These are phyloP conservation scores for Tolypocladium sp. DNA, from an alignment of 2,329 filamentous ascomycete species.

Conservation along the genomic window DNA sequence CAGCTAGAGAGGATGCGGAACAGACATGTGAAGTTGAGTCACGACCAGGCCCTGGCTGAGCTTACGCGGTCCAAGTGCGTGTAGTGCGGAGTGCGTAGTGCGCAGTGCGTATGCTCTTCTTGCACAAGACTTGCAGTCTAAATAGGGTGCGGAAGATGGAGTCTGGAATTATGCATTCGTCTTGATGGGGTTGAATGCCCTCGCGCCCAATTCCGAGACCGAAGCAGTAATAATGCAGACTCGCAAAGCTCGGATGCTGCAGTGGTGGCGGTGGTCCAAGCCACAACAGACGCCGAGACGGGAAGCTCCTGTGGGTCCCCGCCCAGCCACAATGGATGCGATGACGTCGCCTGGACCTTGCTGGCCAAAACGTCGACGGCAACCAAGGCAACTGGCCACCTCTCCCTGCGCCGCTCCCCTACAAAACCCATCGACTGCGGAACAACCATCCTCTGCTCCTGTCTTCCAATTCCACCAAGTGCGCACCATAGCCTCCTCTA, in stretches of 20 bases:
- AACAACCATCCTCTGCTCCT: background rate
- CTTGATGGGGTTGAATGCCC: background rate
- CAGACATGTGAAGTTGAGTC: background rate
- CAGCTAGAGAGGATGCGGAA: background rate
- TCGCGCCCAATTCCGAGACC: no score
- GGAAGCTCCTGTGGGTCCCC: slow-evolving; percentile 6
- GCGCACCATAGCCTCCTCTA: background rate
- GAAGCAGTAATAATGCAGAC: no score
- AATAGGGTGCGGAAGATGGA: background rate
- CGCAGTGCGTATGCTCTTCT: background rate
- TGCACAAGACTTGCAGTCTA: background rate
- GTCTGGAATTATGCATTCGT: background rate
- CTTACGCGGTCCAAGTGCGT: background rate
- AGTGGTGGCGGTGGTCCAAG: background rate
- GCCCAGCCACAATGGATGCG: slow-evolving; percentile 15
- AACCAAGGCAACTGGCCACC: slow-evolving; percentile 19
- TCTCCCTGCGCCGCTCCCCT: slow-evolving; percentile 9
- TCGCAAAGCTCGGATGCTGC: no score
- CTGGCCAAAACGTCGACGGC: background rate
- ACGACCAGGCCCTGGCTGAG: background rate
- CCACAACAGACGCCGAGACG: background rate
- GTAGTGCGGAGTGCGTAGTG: background rate
- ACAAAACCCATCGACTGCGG: background rate
- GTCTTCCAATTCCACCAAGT: background rate
- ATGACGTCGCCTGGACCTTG: slow-evolving; percentile 25